phyloP scores from a whole-genome alignment of 179 eudicot species.

The Dionaea muscipula region DNA sequence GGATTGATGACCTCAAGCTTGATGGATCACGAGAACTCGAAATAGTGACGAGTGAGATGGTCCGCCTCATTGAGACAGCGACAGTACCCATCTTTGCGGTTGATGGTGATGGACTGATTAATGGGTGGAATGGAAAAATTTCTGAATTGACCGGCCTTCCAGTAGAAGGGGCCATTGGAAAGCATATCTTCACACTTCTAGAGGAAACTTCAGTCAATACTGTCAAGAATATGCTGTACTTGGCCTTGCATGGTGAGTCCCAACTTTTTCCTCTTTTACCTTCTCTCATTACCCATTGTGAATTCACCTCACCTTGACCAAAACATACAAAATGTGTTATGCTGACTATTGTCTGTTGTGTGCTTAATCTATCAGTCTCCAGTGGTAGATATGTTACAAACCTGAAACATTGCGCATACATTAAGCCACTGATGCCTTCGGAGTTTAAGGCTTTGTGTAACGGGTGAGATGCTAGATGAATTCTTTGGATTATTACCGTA shows the following conservation, averaged over 20 bases:
- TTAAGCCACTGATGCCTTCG: too few relatives aligned
- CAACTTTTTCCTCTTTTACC: neutral
- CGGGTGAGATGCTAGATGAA: too few relatives aligned
- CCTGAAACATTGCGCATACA: too few relatives aligned
- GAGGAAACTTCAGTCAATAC: slow-evolving; percentile 50
- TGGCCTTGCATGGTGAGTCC: slow-evolving; percentile 55
- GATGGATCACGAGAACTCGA: slow-evolving; percentile 62
- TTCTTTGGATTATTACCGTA: too few relatives aligned
- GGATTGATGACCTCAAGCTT: slow-evolving; percentile 50
- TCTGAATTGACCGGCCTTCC: slow-evolving; percentile 62
- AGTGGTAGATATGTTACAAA: too few relatives aligned
- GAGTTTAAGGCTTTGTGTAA: too few relatives aligned
- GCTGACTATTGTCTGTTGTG: too few relatives aligned
- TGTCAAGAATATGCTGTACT: slow-evolving; percentile 52
- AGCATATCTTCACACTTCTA: slow-evolving; percentile 48
- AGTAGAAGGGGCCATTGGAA: slow-evolving; percentile 55
- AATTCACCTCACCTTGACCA: too few relatives aligned
- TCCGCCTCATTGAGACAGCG: slow-evolving; percentile 79
- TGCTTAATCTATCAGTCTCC: too few relatives aligned
- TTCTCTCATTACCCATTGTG: too few relatives aligned
- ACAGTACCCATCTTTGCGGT: slow-evolving; percentile 78
- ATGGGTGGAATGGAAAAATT: slow-evolving; percentile 85
- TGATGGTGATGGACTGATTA: slow-evolving; percentile 57
- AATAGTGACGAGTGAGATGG: slow-evolving; percentile 81
- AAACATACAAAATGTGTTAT: too few relatives aligned